Evolutionary conservation across 257 asterid genomes (phyloP), one percentile per base, ranked within the genome.

Genomic region (Lithospermum erythrorhizon): DNA sequence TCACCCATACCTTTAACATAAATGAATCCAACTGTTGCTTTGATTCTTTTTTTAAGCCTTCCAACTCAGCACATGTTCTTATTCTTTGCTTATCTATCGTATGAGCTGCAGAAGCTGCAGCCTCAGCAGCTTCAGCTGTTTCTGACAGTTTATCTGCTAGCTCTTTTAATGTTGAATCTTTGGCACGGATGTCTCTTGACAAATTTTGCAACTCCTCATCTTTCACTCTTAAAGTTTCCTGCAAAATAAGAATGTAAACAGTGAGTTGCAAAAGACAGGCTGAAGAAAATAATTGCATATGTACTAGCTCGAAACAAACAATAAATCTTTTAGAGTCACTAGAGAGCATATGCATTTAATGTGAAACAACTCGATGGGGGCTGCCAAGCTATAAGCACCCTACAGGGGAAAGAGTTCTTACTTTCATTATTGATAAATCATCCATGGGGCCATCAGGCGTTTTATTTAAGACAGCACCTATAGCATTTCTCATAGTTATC

Each of bases 101-200:
- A 73, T 79, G 84, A 63, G 97, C 98, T 63, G 98, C 98, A 76
- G 91, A 82, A 59, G 98, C 98, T 22, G 97, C 98, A 68, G 90
- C 94, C 73, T 80, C 96, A 66, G 98, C 96, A 21, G 98, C 97
- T 72, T 79, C 98, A 41, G 97, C 98, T 25, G 97, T 89, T 81
- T 86, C 97, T 48, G 95, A 78, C 47, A 93, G 85, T 66, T 89
- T 89, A 53, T 86, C 95, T 16, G 95, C 95, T 68, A 93, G 58
- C 72, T 89, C 97, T 76, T 76, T 89, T 74, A 93, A 84, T 60
- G 87, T 83, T 56, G 96, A 83, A 74, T 93, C 96, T 66, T 95
- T 72, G 32, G 97, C 86, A 53, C 98, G 98, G 53, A 93, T 22
- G 51, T 89, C 97, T 72, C 87, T 84, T 17, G 96, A 83, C 83